Base-by-base conservation (phyloP, 148 eudicot genomes). In the Persicaria maculosa region DNA sequence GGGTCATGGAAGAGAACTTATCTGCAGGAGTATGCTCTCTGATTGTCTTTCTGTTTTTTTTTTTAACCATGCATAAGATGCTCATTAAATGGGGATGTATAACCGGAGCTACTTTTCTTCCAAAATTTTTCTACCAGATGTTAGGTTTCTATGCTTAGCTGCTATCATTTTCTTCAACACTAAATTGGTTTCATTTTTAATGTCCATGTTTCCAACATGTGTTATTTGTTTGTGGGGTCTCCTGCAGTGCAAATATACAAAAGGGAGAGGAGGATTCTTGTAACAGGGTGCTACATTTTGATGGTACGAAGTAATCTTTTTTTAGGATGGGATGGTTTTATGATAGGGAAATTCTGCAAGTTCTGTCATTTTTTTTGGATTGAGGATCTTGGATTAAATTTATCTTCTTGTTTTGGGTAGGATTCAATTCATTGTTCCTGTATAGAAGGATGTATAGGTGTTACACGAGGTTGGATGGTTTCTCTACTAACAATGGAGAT, bases 1-100 rank as follows among this genome's bases (percentile, higher is more conserved):
- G 96, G 96, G 46, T 90, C 99, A 59, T 95, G 99, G 99, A 92
- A 90, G 89, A 89, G 78, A 79, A 90, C 97, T 17, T 47, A 87
- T 11, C 78, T 95, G 68, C 83, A 85, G 74, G 85, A 79, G 99
- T 95, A 90, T 58, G 90, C 47, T 74, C 54, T 73, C 40, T 31
- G 40, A 31, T 31, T 31, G 40, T 31, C 3, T 31, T 0, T 52
- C 47, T 40, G 61, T 17, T 57, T 77, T 54, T 71, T 72, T 64
- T 19, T 62, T 10, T 11, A 48, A 48, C 9, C 52, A 48, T 31
- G 15, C 68, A 31, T 22, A 62, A 31, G 10, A 31, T 10, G 11
- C 68, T 31, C 31, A 2, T 31, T 1, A 9, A 58, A 58, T 19
- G 4, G 11, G 10, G 4, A 58, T 2, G 7, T 10, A 31, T 11